Evolutionary conservation across 257 asterid genomes (phyloP).

Genomic region (Salvia splendens): DNA sequence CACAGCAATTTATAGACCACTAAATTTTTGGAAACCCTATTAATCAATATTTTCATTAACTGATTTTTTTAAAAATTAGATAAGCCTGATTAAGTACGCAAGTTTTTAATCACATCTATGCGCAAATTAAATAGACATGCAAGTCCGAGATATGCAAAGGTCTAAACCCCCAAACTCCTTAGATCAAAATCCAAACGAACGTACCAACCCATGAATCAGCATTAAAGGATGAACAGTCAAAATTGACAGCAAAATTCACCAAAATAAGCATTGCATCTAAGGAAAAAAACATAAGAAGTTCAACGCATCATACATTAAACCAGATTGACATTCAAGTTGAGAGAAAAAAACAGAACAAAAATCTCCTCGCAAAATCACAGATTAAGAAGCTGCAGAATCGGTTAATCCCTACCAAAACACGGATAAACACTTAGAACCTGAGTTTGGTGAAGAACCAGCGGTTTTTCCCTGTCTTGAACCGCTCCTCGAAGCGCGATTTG

Average conservation of each 20-base stretch:
- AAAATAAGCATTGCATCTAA: too few relatives aligned
- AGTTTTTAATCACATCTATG: too few relatives aligned
- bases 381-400: not conserved
- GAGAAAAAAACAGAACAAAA: not conserved
- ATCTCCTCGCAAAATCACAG: slow-evolving; percentile 2
- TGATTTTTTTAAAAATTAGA: too few relatives aligned
- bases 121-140: too few relatives aligned
- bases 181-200: too few relatives aligned
- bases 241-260: not conserved
- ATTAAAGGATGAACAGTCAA: not conserved
- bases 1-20: too few relatives aligned
- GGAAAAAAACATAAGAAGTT: not conserved
- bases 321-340: slow-evolving; percentile 11
- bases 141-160: too few relatives aligned
- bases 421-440: slow-evolving; percentile 34
- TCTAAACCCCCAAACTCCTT: too few relatives aligned
- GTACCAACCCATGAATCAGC: not conserved
- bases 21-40: too few relatives aligned
- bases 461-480: slow-evolving; percentile 51
- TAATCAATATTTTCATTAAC: too few relatives aligned
- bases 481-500: slow-evolving; percentile 43
- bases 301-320: not conserved
- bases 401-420: not conserved
- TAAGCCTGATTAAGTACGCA: too few relatives aligned
- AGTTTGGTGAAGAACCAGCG: slow-evolving; percentile 48